Percentiles rank a stretch among this genome's conserved stretches.
These are phyloP conservation scores for Aschersonia sp. DNA, from an alignment of 2,329 filamentous ascomycete genomes.

Conservation along the genomic window DNA sequence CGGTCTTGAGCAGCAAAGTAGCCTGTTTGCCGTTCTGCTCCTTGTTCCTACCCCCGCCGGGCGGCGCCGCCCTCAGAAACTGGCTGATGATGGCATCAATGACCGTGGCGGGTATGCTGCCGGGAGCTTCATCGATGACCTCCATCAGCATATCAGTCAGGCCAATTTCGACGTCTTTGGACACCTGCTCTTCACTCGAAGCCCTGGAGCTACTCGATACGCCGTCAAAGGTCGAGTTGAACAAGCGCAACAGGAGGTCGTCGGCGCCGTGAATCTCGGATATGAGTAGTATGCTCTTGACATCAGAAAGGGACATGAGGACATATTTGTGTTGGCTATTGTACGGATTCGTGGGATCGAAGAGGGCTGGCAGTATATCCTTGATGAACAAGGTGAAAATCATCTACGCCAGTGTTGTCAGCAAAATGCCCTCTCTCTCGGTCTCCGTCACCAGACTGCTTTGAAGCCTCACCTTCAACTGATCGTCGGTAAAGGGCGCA, in stretches of 20 bases:
- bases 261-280: conserved; percentile 77
- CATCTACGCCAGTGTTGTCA: conserved; percentile 39
- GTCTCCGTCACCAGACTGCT: too few relatives aligned
- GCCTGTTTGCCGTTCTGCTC: conserved; percentile 63
- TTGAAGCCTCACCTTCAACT: conserved; percentile 56
- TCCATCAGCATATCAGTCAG: conserved; percentile 76
- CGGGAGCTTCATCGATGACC: conserved; percentile 72
- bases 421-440: too few relatives aligned
- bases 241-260: conserved; percentile 64
- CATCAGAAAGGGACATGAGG: conserved; percentile 72
- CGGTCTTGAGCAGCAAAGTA: conserved; percentile 71
- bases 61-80: conserved; percentile 76
- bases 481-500: conserved; percentile 79
- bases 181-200: conserved; percentile 64
- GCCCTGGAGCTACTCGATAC: conserved; percentile 65
- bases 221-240: conserved; percentile 83
- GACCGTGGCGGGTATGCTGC: conserved; percentile 59
- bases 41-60: conserved; percentile 45
- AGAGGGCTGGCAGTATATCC: conserved; percentile 69
- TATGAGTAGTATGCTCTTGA: conserved; percentile 87
- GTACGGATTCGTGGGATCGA: conserved; percentile 78
- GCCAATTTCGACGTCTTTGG: conserved; percentile 86
- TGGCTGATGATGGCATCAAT: conserved; percentile 91
- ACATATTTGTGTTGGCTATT: conserved; percentile 89
- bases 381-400: conserved; percentile 84